These are phyloP conservation scores for Hortaea werneckii DNA, from an alignment of 2,329 filamentous ascomycete genomes.

Conservation along the genomic window DNA sequence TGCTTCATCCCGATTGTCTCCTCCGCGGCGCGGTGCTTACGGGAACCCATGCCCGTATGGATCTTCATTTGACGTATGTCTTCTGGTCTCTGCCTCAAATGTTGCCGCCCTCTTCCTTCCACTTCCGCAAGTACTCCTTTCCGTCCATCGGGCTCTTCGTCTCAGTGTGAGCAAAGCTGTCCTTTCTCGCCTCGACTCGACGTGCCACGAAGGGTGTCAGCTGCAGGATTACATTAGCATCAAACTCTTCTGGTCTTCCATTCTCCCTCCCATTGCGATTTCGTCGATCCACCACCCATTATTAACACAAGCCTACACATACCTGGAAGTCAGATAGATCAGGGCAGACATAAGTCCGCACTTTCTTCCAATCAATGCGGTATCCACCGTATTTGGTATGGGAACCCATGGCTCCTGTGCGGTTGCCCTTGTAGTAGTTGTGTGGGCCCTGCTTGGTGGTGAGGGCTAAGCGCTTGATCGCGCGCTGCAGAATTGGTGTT, in stretches of 20 bases:
- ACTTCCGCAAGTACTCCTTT: conserved; percentile 23
- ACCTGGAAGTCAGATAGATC: conserved; percentile 64
- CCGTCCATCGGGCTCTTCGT: conserved; percentile 18
- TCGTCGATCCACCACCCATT: no score
- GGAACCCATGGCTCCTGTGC: conserved; percentile 74
- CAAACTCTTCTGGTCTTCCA: neutral
- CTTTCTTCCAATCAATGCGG: conserved; percentile 72
- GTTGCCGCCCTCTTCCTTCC: conserved; percentile 25
- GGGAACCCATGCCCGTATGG: no score
- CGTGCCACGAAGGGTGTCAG: conserved; percentile 69
- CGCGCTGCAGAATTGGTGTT: conserved; percentile 55
- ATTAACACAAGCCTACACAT: conserved; percentile 2
- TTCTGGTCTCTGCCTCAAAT: conserved; percentile 10
- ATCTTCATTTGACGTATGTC: no score
- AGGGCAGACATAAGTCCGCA: conserved; percentile 83
- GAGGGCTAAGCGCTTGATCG: conserved; percentile 64
- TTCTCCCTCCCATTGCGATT: no score
- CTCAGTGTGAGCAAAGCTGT: conserved; percentile 37
- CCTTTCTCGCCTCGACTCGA: conserved; percentile 44
- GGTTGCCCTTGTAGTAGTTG: conserved; percentile 95
- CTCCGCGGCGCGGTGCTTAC: no score
- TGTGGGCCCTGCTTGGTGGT: conserved; percentile 89
- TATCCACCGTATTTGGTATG: conserved; percentile 81
- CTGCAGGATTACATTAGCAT: conserved; percentile 33
- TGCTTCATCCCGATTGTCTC: no score